phyloP scores from a whole-genome alignment of 495 filamentous ascomycete genomes.

The Acidiella bohemica region DNA sequence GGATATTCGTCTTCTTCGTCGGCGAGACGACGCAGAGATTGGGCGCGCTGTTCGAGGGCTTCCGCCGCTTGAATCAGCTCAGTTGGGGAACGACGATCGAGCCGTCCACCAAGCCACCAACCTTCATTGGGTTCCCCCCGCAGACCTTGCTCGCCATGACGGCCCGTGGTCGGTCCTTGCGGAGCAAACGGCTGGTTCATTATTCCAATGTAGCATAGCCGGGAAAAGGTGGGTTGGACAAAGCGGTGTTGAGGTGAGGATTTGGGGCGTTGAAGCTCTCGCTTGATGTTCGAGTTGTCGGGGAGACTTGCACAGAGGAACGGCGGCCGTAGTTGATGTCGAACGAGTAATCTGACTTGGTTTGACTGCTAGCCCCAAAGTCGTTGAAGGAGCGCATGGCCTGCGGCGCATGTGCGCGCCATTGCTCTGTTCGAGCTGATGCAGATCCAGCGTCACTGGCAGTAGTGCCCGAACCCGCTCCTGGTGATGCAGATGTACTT shows the following conservation, averaged over 20 bases:
- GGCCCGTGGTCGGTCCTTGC: background rate
- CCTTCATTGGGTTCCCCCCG: background rate
- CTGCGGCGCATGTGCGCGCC: too few species aligned
- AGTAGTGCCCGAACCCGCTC: too few species aligned
- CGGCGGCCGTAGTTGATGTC: too few species aligned
- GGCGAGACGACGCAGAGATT: background rate
- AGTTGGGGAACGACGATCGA: background rate
- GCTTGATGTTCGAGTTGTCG: background rate
- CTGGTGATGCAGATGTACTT: too few species aligned
- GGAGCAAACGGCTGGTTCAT: background rate
- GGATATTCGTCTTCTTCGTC: background rate
- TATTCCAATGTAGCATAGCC: too few species aligned
- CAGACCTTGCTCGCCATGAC: background rate
- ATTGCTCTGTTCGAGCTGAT: too few species aligned
- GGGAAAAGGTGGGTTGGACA: too few species aligned
- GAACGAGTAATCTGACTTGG: too few species aligned
- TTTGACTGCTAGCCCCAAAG: too few species aligned
- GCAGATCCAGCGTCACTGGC: too few species aligned
- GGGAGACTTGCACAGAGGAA: too few species aligned
- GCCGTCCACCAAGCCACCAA: background rate
- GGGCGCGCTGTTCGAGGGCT: slow-evolving; percentile 2
- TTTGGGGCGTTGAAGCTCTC: background rate
- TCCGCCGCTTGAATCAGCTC: background rate
- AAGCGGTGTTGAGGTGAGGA: background rate
- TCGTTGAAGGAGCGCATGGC: too few species aligned